These are phyloP conservation scores for Lagenidium sp. DNA, from an alignment of 352 stramenopile genomes.

Conservation along the genomic window DNA sequence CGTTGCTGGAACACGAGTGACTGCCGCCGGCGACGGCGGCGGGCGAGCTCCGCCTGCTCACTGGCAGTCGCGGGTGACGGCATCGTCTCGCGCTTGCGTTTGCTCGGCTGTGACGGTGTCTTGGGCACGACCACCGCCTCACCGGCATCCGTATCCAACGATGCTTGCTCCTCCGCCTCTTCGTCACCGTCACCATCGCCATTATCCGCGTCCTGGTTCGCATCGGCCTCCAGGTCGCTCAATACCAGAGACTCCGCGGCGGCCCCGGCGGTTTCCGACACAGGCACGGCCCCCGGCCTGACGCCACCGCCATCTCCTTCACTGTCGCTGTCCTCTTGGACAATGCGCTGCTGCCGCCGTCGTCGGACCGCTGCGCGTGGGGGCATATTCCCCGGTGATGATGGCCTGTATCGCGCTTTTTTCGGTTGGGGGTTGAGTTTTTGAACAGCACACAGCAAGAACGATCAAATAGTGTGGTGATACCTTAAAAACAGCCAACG, in stretches of 20 bases:
- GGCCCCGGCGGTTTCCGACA: conserved; percentile 20
- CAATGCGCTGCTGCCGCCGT: too few species aligned
- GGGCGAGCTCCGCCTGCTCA: conserved; percentile 62
- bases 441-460: too few species aligned
- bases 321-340: conserved; percentile 18
- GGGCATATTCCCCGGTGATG: too few species aligned
- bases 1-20: conserved; percentile 68
- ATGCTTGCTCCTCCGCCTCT: background rate
- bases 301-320: too few species aligned
- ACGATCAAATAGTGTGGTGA: too few species aligned
- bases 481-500: too few species aligned
- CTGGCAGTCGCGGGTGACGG: conserved; percentile 21
- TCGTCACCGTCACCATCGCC: conserved; percentile 5
- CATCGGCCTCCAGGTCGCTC: background rate
- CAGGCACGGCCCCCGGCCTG: too few species aligned
- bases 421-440: too few species aligned
- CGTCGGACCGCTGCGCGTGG: too few species aligned
- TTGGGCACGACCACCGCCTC: background rate
- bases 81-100: conserved; percentile 28
- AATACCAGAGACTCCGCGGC: conserved; percentile 14
- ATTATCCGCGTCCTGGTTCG: conserved; percentile 3
- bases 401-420: too few species aligned
- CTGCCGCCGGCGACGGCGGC: conserved; percentile 41
- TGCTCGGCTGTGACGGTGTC: conserved; percentile 1
- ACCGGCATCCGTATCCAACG: background rate